phyloP scores from a whole-genome alignment of 441 rosid species.

The Croton setiger region DNA sequence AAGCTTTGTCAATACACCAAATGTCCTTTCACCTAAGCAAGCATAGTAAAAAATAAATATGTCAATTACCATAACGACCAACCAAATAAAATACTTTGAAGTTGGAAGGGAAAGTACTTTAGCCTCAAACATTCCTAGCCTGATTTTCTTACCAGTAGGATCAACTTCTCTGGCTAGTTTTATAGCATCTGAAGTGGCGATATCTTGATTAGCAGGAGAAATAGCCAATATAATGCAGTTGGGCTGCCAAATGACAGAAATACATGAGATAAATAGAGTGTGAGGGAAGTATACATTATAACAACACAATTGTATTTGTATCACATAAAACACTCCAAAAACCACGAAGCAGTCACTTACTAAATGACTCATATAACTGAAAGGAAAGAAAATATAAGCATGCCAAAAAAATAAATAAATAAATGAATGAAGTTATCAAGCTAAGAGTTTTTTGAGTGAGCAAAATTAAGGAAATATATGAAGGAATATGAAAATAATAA shows the following conservation, averaged over 20 bases:
- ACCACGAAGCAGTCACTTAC: not conserved
- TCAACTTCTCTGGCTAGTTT: constrained; percentile 99
- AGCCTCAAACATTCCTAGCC: constrained; percentile 4
- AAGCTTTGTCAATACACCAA: constrained; percentile 95
- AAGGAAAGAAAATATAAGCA: not conserved
- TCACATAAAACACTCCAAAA: not conserved
- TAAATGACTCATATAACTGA: not conserved
- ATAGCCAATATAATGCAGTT: constrained; percentile 97
- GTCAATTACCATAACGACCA: too few species aligned
- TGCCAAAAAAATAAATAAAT: not conserved
- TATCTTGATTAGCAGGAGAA: constrained; percentile 99
- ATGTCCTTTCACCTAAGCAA: constrained; percentile 87
- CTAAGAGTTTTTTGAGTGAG: not conserved
- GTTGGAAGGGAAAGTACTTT: not conserved
- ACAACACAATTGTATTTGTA: not conserved
- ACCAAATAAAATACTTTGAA: not conserved
- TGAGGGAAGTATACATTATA: not conserved
- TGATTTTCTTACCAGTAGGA: constrained; percentile 66
- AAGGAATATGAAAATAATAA: not conserved
- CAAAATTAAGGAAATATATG: not conserved
- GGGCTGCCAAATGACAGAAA: constrained; percentile 47
- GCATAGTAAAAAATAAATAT: constrained; percentile 18
- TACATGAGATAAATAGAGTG: constrained; percentile 3
- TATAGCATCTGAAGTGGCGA: constrained; percentile 99
- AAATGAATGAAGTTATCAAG: not conserved